Conservation (phyloP, 208 protist species). For the Phytomonas serpens region DNA sequence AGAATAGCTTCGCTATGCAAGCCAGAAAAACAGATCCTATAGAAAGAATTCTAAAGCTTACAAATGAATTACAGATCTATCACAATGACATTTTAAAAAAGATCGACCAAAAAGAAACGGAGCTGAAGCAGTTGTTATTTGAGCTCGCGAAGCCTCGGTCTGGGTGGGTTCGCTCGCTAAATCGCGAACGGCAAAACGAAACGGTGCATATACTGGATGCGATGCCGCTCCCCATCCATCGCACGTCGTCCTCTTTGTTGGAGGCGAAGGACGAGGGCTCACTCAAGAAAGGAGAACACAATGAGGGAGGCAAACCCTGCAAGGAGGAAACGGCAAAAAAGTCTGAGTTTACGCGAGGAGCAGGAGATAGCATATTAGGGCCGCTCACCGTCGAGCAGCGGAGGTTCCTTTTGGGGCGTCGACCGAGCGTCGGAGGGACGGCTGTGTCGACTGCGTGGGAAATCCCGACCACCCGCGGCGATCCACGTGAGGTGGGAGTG, state of each 20-base stretch:
- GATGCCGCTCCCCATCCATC: neutral
- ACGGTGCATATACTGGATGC: no score
- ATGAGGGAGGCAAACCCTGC: neutral
- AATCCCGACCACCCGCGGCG: no score
- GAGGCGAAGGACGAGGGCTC: no score
- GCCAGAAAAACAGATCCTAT: neutral
- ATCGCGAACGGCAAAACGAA: neutral
- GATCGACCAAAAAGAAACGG: slow-evolving; percentile 19
- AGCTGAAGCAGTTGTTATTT: slow-evolving; percentile 12
- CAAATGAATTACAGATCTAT: slow-evolving; percentile 15
- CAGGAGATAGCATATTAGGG: neutral
- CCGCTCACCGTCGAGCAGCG: neutral
- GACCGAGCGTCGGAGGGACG: no score
- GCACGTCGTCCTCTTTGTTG: neutral
- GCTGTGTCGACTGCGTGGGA: no score
- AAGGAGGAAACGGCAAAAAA: neutral
- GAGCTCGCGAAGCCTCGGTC: neutral
- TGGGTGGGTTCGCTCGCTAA: neutral
- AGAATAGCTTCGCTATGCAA: neutral
- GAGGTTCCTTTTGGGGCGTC: neutral
- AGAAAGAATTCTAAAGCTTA: slow-evolving; percentile 1
- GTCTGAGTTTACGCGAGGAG: neutral
- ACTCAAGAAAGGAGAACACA: neutral
- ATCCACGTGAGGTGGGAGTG: neutral
- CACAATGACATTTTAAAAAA: slow-evolving; percentile 13